Evolutionary conservation across 1,284 basidiomycete genomes (phyloP), one percentile per base, ranked within the genome.

Genomic region (Ceratobasidium sp.): DNA sequence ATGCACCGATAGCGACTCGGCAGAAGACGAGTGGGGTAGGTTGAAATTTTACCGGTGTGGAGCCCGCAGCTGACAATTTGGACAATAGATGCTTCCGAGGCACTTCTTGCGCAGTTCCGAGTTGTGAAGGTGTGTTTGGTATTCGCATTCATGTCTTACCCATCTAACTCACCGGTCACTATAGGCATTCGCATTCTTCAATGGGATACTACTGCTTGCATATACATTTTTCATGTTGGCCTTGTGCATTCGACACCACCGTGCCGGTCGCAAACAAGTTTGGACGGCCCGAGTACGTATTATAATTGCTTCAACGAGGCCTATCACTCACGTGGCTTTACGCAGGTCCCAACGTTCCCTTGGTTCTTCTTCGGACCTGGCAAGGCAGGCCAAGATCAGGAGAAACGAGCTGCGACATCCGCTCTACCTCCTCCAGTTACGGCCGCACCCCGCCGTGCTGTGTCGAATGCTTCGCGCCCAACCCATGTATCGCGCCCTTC

Each of bases 71-170:
- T 52, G 29, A 45, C 25, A 29, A n/a, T 13, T 38, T 34, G 55
- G 54, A 57, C 25, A 53, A n/a, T 71, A 86, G 85, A 85, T 76
- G 88, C 83, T 78, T 91, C 81, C 78, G 89, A 79, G 80, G 89
- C 81, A 76, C 92, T 88, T 76, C 91, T 91, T 73, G 90, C 91
- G 27, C 91, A 92, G 81, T 92, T 92, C 76, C 85, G 87, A 42
- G 90, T 52, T 22, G 64, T 68, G 35, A 68, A 68, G 52, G 64
- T 56, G 53, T 55, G 64, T 34, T 15, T 13, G 32, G 32, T 15
- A 20, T 38, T 17, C 34, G 13, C 3, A 25, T 25, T 32, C 35
- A 42, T 4, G 20, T 43, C 20, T 29, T 27, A 13, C 43, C 25
- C 62, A 42, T 20, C 50, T 43, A 27, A 62, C 31, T 32, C 45